phyloP scores from a whole-genome alignment of 805 yeast genomes.

The Ogataea philodendri region DNA sequence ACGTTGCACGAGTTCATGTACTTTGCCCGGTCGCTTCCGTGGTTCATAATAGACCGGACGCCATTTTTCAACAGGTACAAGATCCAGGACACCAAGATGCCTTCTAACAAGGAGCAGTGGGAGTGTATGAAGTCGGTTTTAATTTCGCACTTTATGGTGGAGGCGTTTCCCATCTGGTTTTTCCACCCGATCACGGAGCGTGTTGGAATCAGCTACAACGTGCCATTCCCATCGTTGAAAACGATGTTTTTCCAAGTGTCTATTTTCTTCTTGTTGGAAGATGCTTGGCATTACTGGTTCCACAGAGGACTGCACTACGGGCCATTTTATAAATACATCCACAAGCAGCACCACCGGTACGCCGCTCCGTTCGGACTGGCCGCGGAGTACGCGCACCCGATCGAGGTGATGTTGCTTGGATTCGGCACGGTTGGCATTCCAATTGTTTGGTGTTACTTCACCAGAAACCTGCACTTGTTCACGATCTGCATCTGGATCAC shows the following conservation, averaged over 20 bases:
- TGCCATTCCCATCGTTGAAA: slow-evolving; percentile 76
- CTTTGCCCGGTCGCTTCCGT: slow-evolving; percentile 89
- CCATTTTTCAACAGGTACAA: slow-evolving; percentile 85
- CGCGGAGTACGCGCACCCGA: slow-evolving; percentile 97
- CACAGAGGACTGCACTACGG: slow-evolving; percentile 91
- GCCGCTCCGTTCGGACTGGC: slow-evolving; percentile 98
- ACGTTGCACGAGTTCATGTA: slow-evolving; percentile 82
- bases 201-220: slow-evolving; percentile 72
- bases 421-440: slow-evolving; percentile 97
- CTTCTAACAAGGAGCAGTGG: slow-evolving; percentile 83
- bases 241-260: slow-evolving; percentile 65
- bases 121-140: slow-evolving; percentile 85
- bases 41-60: slow-evolving; percentile 83
- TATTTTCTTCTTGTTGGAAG: slow-evolving; percentile 82
- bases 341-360: slow-evolving; percentile 96
- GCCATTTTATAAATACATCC: slow-evolving; percentile 85
- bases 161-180: slow-evolving; percentile 95
- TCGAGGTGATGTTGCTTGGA: slow-evolving; percentile 87
- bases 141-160: slow-evolving; percentile 85
- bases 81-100: slow-evolving; percentile 83
- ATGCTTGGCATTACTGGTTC: slow-evolving; percentile 95
- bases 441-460: slow-evolving; percentile 72
- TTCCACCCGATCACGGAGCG: slow-evolving; percentile 89
- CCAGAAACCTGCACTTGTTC: slow-evolving; percentile 77
- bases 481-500: slow-evolving; percentile 90